These are phyloP conservation scores for Tetraselmis striata DNA, from an alignment of 139 green algal species.

Conservation along the genomic window DNA sequence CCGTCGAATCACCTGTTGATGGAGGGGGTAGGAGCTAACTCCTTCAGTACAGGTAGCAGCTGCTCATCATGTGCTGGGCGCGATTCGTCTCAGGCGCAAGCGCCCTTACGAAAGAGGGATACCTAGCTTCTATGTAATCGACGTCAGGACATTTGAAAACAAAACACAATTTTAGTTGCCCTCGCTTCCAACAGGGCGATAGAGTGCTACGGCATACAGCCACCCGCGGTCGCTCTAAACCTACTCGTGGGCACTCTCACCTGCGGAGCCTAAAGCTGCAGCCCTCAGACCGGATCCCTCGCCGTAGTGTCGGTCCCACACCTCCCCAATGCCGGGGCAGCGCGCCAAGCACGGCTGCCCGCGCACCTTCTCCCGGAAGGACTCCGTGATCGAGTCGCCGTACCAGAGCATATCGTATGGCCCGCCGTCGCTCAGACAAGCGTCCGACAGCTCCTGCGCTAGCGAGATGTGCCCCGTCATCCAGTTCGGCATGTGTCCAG, in stretches of 20 bases:
- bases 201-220: no score
- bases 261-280: slow-evolving; percentile 14
- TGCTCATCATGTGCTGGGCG: not conserved
- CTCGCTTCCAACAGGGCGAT: no score
- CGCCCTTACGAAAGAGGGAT: not conserved
- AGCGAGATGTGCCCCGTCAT: not conserved
- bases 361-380: slow-evolving; percentile 23
- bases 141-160: not conserved
- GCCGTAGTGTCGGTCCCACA: slow-evolving; percentile 3
- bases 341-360: slow-evolving; percentile 1
- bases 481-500: not conserved
- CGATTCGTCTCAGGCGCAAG: not conserved
- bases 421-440: not conserved
- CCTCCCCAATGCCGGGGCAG: slow-evolving; percentile 6
- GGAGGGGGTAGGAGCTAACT: no score
- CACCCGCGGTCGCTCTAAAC: no score
- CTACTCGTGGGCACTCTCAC: not conserved
- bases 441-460: not conserved
- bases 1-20: slow-evolving; percentile 34
- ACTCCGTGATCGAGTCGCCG: slow-evolving; percentile 38
- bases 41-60: not conserved
- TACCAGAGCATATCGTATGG: slow-evolving; percentile 14
- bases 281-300: slow-evolving; percentile 4
- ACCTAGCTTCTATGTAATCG: not conserved
- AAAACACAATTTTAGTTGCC: not conserved